phyloP scores from a whole-genome alignment of 2,329 filamentous ascomycete species.

The Neurospora sp. region DNA sequence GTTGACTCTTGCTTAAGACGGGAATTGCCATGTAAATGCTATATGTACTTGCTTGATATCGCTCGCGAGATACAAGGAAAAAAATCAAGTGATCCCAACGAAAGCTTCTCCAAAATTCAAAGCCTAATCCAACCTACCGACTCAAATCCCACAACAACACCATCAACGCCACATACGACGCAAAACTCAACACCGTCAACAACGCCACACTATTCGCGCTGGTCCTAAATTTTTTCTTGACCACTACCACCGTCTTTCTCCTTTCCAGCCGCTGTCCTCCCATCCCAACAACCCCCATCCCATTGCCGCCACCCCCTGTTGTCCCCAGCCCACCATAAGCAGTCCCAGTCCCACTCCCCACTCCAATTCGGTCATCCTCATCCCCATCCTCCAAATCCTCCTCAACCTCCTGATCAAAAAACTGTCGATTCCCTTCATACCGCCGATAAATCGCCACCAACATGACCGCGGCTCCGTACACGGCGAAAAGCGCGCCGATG shows the following conservation, averaged over 20 bases:
- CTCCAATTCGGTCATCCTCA: not conserved
- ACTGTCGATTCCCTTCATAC: slow-evolving; percentile 87
- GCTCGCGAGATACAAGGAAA: slow-evolving; percentile 1
- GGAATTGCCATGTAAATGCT: not conserved
- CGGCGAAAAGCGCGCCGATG: slow-evolving; percentile 90
- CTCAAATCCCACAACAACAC: slow-evolving; percentile 42
- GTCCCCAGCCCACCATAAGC: no score
- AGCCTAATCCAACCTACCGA: not conserved
- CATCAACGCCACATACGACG: slow-evolving; percentile 47
- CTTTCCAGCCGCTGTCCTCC: slow-evolving; percentile 1
- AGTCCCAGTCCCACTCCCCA: no score
- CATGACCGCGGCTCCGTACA: slow-evolving; percentile 79
- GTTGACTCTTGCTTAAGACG: not conserved
- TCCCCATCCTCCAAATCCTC: slow-evolving; percentile 21
- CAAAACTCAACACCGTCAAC: slow-evolving; percentile 45
- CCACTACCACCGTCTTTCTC: slow-evolving; percentile 16
- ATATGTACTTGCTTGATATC: not conserved
- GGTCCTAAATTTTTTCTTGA: slow-evolving; percentile 50
- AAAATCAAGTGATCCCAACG: not conserved
- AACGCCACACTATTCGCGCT: slow-evolving; percentile 53
- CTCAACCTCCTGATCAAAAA: slow-evolving; percentile 55
- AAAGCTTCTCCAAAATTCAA: not conserved
- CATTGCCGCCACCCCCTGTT: not conserved
- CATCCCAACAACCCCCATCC: not conserved
- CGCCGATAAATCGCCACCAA: slow-evolving; percentile 76